Percentiles rank a stretch among this genome's conserved stretches.
phyloP scores from a whole-genome alignment of 306 rosid species.

The Cicer judaicum region DNA sequence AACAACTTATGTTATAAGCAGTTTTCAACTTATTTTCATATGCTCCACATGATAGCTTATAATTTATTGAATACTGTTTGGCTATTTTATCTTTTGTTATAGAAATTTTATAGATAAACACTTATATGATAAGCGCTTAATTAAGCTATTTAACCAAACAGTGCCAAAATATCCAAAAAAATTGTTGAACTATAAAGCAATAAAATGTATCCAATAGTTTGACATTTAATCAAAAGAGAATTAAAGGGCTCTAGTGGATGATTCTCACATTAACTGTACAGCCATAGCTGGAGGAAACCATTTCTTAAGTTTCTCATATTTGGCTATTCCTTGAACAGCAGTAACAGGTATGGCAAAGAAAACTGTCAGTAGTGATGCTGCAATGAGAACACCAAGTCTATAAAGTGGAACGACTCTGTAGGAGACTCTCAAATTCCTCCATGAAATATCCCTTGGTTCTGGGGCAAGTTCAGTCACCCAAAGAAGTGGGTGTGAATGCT shows the following conservation, averaged over 20 bases:
- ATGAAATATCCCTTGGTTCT: slow-evolving; percentile 91
- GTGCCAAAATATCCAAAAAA: background rate
- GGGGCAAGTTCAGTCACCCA: slow-evolving; percentile 91
- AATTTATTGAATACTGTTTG: no score
- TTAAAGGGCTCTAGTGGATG: slow-evolving; percentile 23
- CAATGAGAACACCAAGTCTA: slow-evolving; percentile 64
- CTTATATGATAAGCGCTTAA: no score
- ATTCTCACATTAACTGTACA: slow-evolving; percentile 73
- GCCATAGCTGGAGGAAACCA: slow-evolving; percentile 98
- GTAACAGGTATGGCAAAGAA: slow-evolving; percentile 92
- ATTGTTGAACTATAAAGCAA: slow-evolving; percentile 4
- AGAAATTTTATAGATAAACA: no score
- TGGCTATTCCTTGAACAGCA: slow-evolving; percentile 94
- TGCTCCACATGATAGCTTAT: no score
- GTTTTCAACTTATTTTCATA: no score
- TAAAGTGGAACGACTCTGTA: slow-evolving; percentile 64
- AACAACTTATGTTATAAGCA: no score
- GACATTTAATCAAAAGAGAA: slow-evolving; percentile 1
- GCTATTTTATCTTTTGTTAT: no score
- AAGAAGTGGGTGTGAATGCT: slow-evolving; percentile 72
- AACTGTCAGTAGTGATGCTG: slow-evolving; percentile 77
- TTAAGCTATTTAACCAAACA: no score
- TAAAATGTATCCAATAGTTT: slow-evolving; percentile 18
- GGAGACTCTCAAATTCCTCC: slow-evolving; percentile 79
- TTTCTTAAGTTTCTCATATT: slow-evolving; percentile 79